These are phyloP conservation scores for Verticillium klebahnii DNA, from an alignment of 2,329 filamentous ascomycete genomes.

Conservation along the genomic window DNA sequence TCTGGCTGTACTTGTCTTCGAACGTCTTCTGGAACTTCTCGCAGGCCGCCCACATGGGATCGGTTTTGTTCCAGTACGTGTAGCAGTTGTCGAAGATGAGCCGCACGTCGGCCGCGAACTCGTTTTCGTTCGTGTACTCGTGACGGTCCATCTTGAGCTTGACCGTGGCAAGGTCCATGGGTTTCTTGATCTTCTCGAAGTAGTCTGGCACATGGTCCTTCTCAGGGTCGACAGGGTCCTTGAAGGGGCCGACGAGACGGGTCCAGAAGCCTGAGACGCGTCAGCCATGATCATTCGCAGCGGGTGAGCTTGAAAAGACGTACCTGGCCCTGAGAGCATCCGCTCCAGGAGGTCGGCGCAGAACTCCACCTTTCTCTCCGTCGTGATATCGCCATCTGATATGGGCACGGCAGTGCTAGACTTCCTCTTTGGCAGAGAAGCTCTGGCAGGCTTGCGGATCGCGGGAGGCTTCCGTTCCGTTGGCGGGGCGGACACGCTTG, in stretches of 20 bases:
- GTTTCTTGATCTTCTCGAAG: conserved; percentile 53
- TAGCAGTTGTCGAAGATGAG: conserved; percentile 62
- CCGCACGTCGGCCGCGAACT: conserved; percentile 53
- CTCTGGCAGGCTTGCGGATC: conserved; percentile 25
- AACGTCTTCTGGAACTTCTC: conserved; percentile 54
- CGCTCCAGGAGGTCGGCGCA: conserved; percentile 53
- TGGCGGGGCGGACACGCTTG: conserved; percentile 7
- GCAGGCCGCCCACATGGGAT: conserved; percentile 50
- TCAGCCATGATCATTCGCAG: conserved; percentile 4
- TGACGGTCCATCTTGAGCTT: conserved; percentile 53
- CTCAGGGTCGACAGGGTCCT: conserved; percentile 52
- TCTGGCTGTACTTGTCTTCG: conserved; percentile 54
- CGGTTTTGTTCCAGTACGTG: conserved; percentile 54
- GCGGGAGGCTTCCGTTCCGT: conserved; percentile 18
- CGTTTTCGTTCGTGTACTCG: conserved; percentile 46
- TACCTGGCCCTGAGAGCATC: conserved; percentile 60
- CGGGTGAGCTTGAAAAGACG: conserved; percentile 5
- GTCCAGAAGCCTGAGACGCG: conserved; percentile 58
- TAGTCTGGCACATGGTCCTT: conserved; percentile 58
- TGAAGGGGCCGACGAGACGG: conserved; percentile 58
- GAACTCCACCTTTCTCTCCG: conserved; percentile 44
- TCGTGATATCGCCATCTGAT: conserved; percentile 9
- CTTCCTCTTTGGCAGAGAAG: conserved; percentile 25
- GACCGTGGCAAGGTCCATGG: conserved; percentile 59
- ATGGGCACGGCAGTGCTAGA: conserved; percentile 20